Percentiles rank a stretch among this genome's conserved stretches.
phyloP scores from a whole-genome alignment of 2,329 filamentous ascomycete genomes.

The Apiospora kogelbergensis region DNA sequence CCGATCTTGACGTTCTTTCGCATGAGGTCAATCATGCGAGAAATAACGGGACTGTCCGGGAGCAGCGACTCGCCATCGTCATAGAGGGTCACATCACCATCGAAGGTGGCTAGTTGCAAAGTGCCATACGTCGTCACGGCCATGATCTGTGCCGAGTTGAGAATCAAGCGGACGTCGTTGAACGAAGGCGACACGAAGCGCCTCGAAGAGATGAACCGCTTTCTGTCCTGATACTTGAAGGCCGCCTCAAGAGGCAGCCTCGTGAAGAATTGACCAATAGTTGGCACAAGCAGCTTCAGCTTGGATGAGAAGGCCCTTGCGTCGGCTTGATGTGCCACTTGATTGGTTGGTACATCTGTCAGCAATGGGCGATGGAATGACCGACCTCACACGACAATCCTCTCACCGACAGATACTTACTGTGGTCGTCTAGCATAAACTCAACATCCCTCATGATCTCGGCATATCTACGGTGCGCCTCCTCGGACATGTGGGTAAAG shows the following conservation, averaged over 20 bases:
- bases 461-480: slow-evolving; percentile 84
- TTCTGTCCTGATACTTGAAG: slow-evolving; percentile 85
- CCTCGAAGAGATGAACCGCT: slow-evolving; percentile 83
- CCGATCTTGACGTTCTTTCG: slow-evolving; percentile 79
- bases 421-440: slow-evolving; percentile 87
- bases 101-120: slow-evolving; percentile 88
- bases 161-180: slow-evolving; percentile 89
- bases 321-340: slow-evolving; percentile 57
- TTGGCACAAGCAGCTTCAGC: slow-evolving; percentile 86
- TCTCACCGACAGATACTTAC: slow-evolving; percentile 41
- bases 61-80: slow-evolving; percentile 82
- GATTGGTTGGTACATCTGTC: background rate
- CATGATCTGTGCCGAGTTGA: slow-evolving; percentile 95
- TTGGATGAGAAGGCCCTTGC: slow-evolving; percentile 75
- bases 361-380: background rate
- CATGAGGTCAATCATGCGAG: slow-evolving; percentile 67
- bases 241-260: slow-evolving; percentile 82
- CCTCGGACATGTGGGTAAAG: slow-evolving; percentile 71
- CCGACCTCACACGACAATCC: too few species aligned
- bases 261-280: slow-evolving; percentile 92
- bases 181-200: slow-evolving; percentile 95
- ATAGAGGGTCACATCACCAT: slow-evolving; percentile 96
- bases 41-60: slow-evolving; percentile 74
- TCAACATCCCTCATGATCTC: slow-evolving; percentile 97
- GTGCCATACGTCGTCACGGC: slow-evolving; percentile 74